phyloP scores from a whole-genome alignment of 202 grass and related monocot genomes.

The Cymbopogon flexuosus region DNA sequence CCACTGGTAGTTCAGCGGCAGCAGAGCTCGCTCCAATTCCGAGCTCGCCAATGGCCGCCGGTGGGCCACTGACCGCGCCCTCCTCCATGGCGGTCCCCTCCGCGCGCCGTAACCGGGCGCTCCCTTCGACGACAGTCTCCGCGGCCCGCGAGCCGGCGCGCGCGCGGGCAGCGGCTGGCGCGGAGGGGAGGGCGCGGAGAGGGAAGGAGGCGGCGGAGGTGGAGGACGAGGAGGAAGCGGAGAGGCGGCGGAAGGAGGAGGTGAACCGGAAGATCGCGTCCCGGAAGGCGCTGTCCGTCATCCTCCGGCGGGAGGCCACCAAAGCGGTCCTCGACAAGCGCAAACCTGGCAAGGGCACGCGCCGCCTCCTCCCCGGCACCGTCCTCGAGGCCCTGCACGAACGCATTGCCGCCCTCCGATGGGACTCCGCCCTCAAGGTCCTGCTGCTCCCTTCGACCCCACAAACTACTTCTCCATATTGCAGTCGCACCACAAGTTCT shows the following conservation, averaged over 20 bases:
- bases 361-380: constrained; percentile 70
- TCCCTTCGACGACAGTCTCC: neutral
- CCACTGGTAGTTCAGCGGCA: neutral
- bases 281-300: constrained; percentile 74
- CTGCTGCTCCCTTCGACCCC: neutral
- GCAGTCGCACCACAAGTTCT: neutral
- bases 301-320: constrained; percentile 84
- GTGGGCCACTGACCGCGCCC: constrained; percentile 23
- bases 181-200: constrained; percentile 11
- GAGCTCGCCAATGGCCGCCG: constrained; percentile 32
- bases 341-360: constrained; percentile 58
- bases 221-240: constrained; percentile 24
- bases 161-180: neutral
- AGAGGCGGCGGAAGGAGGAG: constrained; percentile 60
- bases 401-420: constrained; percentile 62
- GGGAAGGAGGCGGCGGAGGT: constrained; percentile 28
- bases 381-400: constrained; percentile 92
- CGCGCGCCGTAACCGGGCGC: neutral
- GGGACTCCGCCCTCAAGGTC: constrained; percentile 93
- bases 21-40: neutral
- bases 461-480: neutral
- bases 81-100: neutral
- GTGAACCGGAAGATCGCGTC: constrained; percentile 87
- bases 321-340: constrained; percentile 85
- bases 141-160: constrained; percentile 24